Evolutionary conservation across 495 filamentous ascomycete species (phyloP).

Genomic region (Penicillium manginii): DNA sequence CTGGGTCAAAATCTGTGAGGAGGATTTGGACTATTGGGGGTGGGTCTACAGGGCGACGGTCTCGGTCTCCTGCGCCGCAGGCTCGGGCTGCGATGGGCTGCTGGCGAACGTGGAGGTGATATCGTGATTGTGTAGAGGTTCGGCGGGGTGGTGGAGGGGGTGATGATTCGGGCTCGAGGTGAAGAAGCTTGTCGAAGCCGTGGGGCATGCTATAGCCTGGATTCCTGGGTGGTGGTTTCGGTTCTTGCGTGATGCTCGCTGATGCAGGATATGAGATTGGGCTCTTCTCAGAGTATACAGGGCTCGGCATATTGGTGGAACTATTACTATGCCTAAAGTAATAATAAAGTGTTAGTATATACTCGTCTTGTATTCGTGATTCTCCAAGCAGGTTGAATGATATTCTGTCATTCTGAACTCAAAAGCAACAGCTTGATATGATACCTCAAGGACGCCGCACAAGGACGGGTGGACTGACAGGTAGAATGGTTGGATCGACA

Average conservation of each 20-base stretch:
- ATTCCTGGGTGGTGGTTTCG: constrained; percentile 22
- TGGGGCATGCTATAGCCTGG: constrained; percentile 38
- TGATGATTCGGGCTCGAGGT: constrained; percentile 39
- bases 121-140: constrained; percentile 38
- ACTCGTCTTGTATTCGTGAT: background rate
- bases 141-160: constrained; percentile 28
- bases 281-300: constrained; percentile 39
- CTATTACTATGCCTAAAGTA: constrained; percentile 37
- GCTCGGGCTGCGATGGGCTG: constrained; percentile 89
- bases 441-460: constrained; percentile 12
- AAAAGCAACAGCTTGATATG: constrained; percentile 5
- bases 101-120: constrained; percentile 77
- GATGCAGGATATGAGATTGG: constrained; percentile 17
- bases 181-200: constrained; percentile 48
- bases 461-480: constrained; percentile 28
- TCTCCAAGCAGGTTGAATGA: background rate
- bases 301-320: constrained; percentile 39
- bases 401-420: constrained; percentile 1
- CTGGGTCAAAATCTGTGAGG: constrained; percentile 64
- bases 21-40: constrained; percentile 91
- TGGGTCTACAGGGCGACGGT: constrained; percentile 91
- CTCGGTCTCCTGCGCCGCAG: constrained; percentile 92
- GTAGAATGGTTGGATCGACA: constrained; percentile 20
- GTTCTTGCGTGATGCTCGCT: constrained; percentile 16
- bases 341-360: background rate